These are phyloP conservation scores for Allium cepa DNA, from an alignment of 106 monocot genomes.

Conservation along the genomic window DNA sequence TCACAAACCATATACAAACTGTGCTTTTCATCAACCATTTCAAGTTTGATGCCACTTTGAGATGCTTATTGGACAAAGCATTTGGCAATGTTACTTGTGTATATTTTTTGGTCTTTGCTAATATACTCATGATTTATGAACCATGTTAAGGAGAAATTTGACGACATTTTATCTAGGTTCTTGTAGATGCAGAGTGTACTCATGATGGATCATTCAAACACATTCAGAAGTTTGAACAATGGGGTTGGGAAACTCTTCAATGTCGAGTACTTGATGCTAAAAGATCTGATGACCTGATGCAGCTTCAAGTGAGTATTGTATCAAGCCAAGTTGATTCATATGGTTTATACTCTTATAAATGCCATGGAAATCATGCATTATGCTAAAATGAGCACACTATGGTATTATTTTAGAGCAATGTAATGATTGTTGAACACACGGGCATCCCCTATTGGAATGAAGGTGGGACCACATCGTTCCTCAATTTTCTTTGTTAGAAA, in stretches of 20 bases:
- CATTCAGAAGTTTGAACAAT: constrained; percentile 89
- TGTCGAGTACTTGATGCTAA: constrained; percentile 70
- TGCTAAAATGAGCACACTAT: neutral
- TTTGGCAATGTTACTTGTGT: no score
- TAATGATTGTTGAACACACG: no score
- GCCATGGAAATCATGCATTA: neutral
- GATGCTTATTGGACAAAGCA: no score
- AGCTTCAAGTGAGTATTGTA: constrained; percentile 53
- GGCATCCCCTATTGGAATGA: no score
- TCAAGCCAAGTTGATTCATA: neutral
- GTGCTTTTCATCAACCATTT: no score
- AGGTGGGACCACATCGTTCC: no score
- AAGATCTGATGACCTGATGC: constrained; percentile 57
- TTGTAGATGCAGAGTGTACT: constrained; percentile 98
- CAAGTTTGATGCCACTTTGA: no score
- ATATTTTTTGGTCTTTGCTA: no score
- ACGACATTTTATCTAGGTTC: constrained; percentile 41
- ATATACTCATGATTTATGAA: no score
- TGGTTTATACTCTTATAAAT: neutral
- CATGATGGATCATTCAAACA: constrained; percentile 98
- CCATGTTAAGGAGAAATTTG: no score
- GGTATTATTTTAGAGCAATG: neutral
- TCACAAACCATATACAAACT: no score
- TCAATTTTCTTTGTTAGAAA: no score
- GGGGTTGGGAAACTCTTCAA: constrained; percentile 96